Percentiles rank a stretch among this genome's conserved stretches.
phyloP scores from a whole-genome alignment of 2,329 filamentous ascomycete genomes.

The Sclerotinia sclerotiorum region DNA sequence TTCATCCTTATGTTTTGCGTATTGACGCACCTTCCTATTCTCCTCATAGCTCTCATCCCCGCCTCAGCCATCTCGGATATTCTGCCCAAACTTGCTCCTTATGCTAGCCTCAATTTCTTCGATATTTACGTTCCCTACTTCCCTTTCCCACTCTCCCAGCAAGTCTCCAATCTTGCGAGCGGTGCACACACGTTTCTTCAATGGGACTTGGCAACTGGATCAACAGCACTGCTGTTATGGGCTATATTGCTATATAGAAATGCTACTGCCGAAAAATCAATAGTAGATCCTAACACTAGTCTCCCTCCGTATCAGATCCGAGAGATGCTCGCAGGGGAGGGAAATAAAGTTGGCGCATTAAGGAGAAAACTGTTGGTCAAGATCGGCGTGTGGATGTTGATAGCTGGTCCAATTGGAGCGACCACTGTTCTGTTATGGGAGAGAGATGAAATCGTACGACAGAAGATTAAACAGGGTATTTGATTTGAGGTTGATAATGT shows the following conservation, averaged over 20 bases:
- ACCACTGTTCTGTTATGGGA: conserved; percentile 50
- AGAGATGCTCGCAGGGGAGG: conserved; percentile 26
- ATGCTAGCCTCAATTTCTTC: conserved; percentile 41
- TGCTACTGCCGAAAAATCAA: conserved; percentile 30
- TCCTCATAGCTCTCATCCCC: conserved; percentile 45
- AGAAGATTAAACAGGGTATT: conserved; percentile 36
- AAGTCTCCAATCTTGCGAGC: conserved; percentile 34
- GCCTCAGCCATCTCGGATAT: conserved; percentile 42
- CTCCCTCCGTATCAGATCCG: conserved; percentile 26
- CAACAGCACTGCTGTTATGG: conserved; percentile 48
- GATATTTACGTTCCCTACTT: conserved; percentile 44
- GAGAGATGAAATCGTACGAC: conserved; percentile 45
- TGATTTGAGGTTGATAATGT: conserved; percentile 23
- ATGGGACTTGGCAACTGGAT: conserved; percentile 50
- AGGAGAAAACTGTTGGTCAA: conserved; percentile 40
- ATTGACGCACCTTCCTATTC: conserved; percentile 43
- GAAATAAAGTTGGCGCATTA: conserved; percentile 24
- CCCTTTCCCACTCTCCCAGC: conserved; percentile 38
- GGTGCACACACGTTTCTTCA: conserved; percentile 49
- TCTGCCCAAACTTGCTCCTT: conserved; percentile 37
- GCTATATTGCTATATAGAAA: conserved; percentile 42
- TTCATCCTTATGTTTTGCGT: conserved; percentile 45
- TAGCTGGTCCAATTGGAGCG: conserved; percentile 48
- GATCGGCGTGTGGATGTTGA: conserved; percentile 39
- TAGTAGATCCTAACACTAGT: conserved; percentile 28